These are phyloP conservation scores for Hypoxylon sp. DNA, from an alignment of 2,329 filamentous ascomycete genomes.

Conservation along the genomic window DNA sequence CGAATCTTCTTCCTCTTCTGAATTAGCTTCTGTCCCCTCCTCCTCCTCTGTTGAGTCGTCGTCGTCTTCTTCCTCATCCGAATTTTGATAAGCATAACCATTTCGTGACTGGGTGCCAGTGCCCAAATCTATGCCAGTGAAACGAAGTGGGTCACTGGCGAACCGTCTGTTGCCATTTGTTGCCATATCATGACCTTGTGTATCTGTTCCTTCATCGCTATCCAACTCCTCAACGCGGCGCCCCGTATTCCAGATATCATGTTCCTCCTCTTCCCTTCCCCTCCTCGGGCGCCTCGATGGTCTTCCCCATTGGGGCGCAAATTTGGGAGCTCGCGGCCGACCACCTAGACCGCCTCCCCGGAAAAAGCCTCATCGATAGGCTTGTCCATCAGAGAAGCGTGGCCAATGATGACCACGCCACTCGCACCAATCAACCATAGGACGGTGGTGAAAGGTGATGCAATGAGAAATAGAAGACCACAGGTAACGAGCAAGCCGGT, in stretches of 20 bases:
- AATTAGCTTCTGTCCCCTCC: slow-evolving; percentile 64
- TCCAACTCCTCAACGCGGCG: slow-evolving; percentile 76
- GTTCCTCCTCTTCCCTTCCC: slow-evolving; percentile 65
- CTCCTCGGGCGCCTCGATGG: slow-evolving; percentile 89
- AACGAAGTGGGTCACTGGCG: slow-evolving; percentile 72
- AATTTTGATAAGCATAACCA: slow-evolving; percentile 56
- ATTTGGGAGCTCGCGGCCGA: slow-evolving; percentile 99
- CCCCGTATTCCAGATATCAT: slow-evolving; percentile 57
- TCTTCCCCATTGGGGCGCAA: slow-evolving; percentile 98
- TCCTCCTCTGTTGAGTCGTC: slow-evolving; percentile 64
- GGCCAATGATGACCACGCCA: slow-evolving; percentile 92
- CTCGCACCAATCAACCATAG: slow-evolving; percentile 97
- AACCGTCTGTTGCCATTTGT: slow-evolving; percentile 63
- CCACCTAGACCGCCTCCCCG: slow-evolving; percentile 99
- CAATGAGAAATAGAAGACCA: slow-evolving; percentile 86
- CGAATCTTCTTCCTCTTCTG: slow-evolving; percentile 64
- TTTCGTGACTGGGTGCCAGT: slow-evolving; percentile 59
- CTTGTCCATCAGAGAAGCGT: slow-evolving; percentile 97
- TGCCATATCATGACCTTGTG: slow-evolving; percentile 68
- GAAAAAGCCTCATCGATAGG: slow-evolving; percentile 99
- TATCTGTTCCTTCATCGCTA: slow-evolving; percentile 68
- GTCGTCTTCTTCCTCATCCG: slow-evolving; percentile 57
- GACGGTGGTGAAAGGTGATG: slow-evolving; percentile 86
- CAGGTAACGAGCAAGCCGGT: slow-evolving; percentile 86
- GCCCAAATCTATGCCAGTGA: slow-evolving; percentile 72